Base-by-base conservation (phyloP, 495 filamentous ascomycete genomes). In the Penicillium bialowiezense region DNA sequence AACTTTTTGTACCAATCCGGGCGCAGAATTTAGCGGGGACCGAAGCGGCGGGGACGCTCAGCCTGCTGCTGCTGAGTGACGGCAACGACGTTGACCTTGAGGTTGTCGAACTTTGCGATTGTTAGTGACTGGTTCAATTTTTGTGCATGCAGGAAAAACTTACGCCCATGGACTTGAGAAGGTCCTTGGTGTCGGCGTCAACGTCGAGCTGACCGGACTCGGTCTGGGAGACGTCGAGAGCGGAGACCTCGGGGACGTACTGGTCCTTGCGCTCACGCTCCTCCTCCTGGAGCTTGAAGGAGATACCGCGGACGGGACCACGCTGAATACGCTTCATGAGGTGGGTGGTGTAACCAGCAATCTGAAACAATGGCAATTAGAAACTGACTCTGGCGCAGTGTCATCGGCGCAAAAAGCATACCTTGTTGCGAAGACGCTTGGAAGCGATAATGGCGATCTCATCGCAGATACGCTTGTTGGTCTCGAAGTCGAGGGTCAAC, bases 251-350 rank as follows among this genome's bases (percentile, higher is more conserved):
- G 59, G 95, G 95, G 54, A 98, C 93, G 79, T 96, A 98, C 84
- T 98, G 95, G 82, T 98, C 93, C 87, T 98, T 98, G 68, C 93
- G 86, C 81, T 98, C 93, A 80, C 93, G 87, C 83, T 97, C 93
- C 80, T 97, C 93, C 80, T 98, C 93, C 81, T 98, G 93, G 44
- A 98, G 87, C 85, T 97, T 98, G 90, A 98, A 98, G 72, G 95
- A 97, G 78, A 98, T 98, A 83, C 93, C 93, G 65, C 93, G 93
- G 75, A 98, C 93, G 55, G 93, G 93, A 38, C 93, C 93, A 72
- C 93, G 91, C 79, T 97, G 92, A 69, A 98, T 98, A 78, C 93
- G 93, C 83, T 96, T 96, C 93, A 98, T 91, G 51, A 75, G 54
- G 62, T 75, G 70, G 51, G 92, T 97, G 61, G 92, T 96, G 82